Conservation (phyloP, 371 early-diverging fungal species). For the Parasitella parasitica region DNA sequence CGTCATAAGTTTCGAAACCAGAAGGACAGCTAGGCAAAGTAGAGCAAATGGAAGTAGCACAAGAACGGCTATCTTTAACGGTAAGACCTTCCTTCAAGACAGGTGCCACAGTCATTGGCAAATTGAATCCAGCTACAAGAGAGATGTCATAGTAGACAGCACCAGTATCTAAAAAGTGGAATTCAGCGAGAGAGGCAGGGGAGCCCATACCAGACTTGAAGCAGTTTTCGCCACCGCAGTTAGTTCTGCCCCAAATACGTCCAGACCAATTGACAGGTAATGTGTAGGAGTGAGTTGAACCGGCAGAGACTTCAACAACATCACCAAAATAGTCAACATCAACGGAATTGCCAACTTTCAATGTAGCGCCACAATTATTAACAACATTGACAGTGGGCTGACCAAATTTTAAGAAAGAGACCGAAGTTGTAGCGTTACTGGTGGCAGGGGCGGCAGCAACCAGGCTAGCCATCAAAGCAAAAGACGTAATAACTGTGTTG, state of each 20-base stretch:
- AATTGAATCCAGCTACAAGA: conserved; percentile 42
- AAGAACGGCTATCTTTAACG: conserved; percentile 11
- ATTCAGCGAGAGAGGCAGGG: conserved; percentile 41
- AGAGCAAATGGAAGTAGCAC: conserved; percentile 31
- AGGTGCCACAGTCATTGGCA: conserved; percentile 37
- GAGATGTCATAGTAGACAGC: conserved; percentile 41
- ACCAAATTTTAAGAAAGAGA: not conserved
- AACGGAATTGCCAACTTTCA: conserved; percentile 14
- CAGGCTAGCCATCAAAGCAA: conserved; percentile 2
- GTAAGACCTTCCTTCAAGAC: conserved; percentile 15
- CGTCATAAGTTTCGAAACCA: conserved; percentile 23
- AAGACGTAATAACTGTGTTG: not conserved
- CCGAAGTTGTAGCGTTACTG: not conserved
- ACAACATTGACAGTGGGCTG: conserved; percentile 17
- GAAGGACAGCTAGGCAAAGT: conserved; percentile 34
- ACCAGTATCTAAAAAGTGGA: conserved; percentile 28
- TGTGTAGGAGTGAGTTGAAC: conserved; percentile 13
- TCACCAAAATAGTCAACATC: conserved; percentile 19
- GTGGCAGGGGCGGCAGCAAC: conserved; percentile 9
- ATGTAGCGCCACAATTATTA: conserved; percentile 5
- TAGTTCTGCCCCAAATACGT: conserved; percentile 38
- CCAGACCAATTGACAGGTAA: conserved; percentile 35
- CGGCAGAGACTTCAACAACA: conserved; percentile 13
- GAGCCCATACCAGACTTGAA: conserved; percentile 23
- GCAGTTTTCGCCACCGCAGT: conserved; percentile 19